phyloP scores from a whole-genome alignment of 1,139 yeast species.

The Magnusiomyces tetraspermus region DNA sequence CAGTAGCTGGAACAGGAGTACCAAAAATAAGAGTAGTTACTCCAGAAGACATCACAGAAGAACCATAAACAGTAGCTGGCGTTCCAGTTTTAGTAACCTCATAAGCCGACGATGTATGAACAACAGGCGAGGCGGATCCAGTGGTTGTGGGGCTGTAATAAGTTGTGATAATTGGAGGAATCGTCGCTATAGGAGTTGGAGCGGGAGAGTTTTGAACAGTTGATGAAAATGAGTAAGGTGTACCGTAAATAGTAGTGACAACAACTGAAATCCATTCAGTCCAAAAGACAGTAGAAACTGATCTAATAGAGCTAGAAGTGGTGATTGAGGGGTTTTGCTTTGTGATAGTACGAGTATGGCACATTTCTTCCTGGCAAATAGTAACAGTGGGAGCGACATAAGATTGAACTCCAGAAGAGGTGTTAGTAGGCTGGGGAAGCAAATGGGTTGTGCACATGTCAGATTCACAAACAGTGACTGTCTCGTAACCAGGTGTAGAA shows the following conservation, averaged over 20 bases:
- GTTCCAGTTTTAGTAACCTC: background rate
- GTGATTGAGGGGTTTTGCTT: background rate
- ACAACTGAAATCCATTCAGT: background rate
- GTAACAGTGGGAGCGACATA: background rate
- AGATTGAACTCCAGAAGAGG: background rate
- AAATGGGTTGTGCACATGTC: background rate
- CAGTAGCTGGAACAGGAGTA: background rate
- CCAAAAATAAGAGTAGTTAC: background rate
- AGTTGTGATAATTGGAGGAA: constrained; percentile 6
- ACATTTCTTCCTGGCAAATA: background rate
- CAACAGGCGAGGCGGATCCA: background rate
- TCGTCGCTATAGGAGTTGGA: constrained; percentile 1
- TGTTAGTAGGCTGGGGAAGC: background rate
- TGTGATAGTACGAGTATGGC: background rate
- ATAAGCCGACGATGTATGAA: constrained; percentile 6
- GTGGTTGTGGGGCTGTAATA: background rate
- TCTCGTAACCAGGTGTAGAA: background rate
- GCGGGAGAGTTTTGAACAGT: background rate
- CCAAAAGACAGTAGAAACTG: background rate
- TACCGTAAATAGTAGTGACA: constrained; percentile 1
- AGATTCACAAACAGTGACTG: background rate
- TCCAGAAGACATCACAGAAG: background rate
- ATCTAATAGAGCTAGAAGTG: background rate
- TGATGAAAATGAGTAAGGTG: background rate
- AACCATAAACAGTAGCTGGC: background rate